A percentile compares a stretch with the other conserved stretches of the same genome.
These are phyloP conservation scores for Colletotrichum gloeosporioides DNA, from an alignment of 2,329 filamentous ascomycete genomes.

Conservation along the genomic window DNA sequence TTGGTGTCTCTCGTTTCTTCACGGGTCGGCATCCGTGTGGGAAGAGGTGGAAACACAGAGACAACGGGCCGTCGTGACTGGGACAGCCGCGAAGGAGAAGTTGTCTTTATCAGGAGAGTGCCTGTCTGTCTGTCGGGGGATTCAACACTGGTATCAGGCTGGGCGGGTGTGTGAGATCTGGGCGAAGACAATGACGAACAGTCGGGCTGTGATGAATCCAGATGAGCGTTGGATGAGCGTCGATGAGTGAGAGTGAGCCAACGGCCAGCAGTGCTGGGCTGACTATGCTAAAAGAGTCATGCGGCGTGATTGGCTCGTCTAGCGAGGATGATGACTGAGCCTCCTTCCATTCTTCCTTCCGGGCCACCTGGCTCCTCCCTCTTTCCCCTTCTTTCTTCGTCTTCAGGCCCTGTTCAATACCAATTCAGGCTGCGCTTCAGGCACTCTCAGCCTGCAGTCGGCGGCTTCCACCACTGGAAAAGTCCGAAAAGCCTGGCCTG, in stretches of 20 bases:
- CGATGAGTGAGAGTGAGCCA: background rate
- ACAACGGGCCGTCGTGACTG: slow-evolving; percentile 11
- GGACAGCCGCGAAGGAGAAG: background rate
- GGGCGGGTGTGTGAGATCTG: background rate
- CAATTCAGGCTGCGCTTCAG: background rate
- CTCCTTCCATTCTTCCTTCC: background rate
- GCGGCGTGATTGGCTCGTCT: background rate
- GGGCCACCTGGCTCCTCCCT: background rate
- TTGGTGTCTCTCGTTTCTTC: background rate
- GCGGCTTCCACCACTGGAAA: background rate
- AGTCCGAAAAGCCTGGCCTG: background rate
- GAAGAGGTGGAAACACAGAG: background rate
- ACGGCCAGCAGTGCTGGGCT: background rate
- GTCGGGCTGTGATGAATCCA: background rate
- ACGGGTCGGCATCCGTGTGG: background rate
- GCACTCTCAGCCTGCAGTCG: background rate
- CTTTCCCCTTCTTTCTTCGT: background rate
- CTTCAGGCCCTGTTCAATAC: background rate
- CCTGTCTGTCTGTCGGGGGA: background rate
- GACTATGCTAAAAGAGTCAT: background rate
- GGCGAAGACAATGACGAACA: background rate
- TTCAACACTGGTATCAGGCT: background rate
- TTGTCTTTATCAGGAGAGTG: background rate
- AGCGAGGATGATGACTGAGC: slow-evolving; percentile 5
- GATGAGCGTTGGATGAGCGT: background rate